Conservation (phyloP, 768 basidiomycete genomes). For the Leucosporidium scottii region DNA sequence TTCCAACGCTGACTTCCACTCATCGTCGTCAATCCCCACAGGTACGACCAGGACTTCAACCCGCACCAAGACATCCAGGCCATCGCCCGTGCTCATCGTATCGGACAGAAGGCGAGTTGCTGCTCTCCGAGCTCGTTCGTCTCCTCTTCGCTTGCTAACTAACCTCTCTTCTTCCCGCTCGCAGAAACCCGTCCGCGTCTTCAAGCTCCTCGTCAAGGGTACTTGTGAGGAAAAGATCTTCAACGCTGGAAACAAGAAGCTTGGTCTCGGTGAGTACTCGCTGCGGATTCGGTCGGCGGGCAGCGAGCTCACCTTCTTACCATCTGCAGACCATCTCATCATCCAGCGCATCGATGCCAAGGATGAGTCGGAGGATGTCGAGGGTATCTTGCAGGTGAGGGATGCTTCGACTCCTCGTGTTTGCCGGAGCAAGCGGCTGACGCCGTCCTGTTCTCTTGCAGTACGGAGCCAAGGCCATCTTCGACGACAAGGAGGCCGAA, state of each 20-base stretch:
- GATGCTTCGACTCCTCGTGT: not conserved
- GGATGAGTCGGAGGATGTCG: conserved; percentile 80
- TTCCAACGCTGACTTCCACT: not conserved
- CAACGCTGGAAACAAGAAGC: conserved; percentile 33
- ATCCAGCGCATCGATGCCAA: conserved; percentile 24
- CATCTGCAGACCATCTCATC: conserved; percentile 25
- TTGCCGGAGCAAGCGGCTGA: no score
- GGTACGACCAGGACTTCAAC: conserved; percentile 92
- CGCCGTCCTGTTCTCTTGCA: not conserved
- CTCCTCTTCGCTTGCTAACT: not conserved
- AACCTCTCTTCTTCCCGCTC: not conserved
- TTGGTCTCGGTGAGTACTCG: conserved; percentile 71
- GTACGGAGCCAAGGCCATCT: conserved; percentile 25
- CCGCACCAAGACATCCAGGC: conserved; percentile 78
- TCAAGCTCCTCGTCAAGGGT: conserved; percentile 91
- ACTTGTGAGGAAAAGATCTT: conserved; percentile 52
- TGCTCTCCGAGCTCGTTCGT: conserved; percentile 48
- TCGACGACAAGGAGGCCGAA: conserved; percentile 20
- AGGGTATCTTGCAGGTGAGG: conserved; percentile 58
- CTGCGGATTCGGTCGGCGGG: conserved; percentile 75
- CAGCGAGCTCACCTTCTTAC: not conserved
- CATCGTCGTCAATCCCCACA: not conserved
- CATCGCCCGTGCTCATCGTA: conserved; percentile 88
- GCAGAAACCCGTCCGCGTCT: conserved; percentile 25
- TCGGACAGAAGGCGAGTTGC: conserved; percentile 78